Percentiles rank a stretch among this genome's conserved stretches.
phyloP scores from a whole-genome alignment of 2,329 filamentous ascomycete genomes.

The Ceratocystis cacaofunesta region DNA sequence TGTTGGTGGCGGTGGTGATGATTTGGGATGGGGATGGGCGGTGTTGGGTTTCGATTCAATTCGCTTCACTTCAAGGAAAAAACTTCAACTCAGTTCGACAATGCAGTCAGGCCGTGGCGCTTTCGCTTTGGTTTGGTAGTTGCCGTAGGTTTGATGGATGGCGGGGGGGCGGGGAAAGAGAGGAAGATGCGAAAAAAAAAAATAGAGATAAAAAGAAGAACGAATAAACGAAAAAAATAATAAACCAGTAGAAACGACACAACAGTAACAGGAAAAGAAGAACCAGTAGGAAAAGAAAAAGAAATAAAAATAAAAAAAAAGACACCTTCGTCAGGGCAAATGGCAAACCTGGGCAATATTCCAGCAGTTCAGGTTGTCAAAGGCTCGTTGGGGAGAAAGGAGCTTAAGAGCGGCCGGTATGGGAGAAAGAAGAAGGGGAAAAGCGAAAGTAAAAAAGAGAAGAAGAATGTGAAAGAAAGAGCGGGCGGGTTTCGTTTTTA shows the following conservation, averaged over 20 bases:
- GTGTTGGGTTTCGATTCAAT: conserved; percentile 1
- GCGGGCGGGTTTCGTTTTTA: conserved; percentile 2
- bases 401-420: neutral
- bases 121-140: neutral
- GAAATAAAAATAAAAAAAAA: conserved; percentile 3
- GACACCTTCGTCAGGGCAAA: neutral
- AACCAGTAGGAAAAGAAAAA: neutral
- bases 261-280: neutral
- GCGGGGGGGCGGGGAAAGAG: neutral
- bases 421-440: neutral
- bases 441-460: neutral
- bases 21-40: neutral
- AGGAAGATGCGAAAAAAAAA: neutral
- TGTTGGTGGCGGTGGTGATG: neutral
- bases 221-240: neutral
- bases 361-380: conserved; percentile 15
- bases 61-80: neutral
- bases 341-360: conserved; percentile 17
- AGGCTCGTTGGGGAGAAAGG: conserved; percentile 1
- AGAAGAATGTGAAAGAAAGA: neutral
- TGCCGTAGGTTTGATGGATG: neutral
- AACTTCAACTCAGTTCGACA: neutral
- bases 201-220: neutral
- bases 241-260: neutral
- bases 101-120: conserved; percentile 5